Evolutionary conservation across 768 basidiomycete genomes (phyloP).

Genomic region (Hirschioporus abietinus): DNA sequence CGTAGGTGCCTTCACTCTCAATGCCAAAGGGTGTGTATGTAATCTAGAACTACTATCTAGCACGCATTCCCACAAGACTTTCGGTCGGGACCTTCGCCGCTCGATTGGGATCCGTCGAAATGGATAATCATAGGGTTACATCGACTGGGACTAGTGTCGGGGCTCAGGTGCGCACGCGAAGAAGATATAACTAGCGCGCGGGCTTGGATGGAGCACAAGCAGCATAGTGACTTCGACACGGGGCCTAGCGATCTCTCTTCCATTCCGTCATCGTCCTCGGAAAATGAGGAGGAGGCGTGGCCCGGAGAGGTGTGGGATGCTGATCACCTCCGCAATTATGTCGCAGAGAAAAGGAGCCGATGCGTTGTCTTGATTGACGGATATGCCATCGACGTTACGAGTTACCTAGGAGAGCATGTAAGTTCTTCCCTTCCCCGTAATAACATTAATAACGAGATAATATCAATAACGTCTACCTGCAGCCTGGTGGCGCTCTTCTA

Average conservation of each 20-base stretch:
- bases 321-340: constrained; percentile 28
- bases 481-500: constrained; percentile 54
- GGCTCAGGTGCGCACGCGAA: constrained; percentile 44
- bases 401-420: constrained; percentile 64
- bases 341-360: constrained; percentile 25
- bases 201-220: constrained; percentile 43
- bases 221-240: constrained; percentile 16
- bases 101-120: constrained; percentile 79
- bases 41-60: constrained; percentile 25
- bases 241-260: constrained; percentile 3
- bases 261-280: constrained; percentile 2
- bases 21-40: background rate
- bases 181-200: constrained; percentile 45
- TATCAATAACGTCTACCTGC: constrained; percentile 5
- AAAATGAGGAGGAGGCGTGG: constrained; percentile 24
- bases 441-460: background rate
- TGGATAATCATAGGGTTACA: constrained; percentile 63
- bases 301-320: constrained; percentile 37
- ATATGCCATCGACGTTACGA: constrained; percentile 55
- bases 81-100: constrained; percentile 53
- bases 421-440: constrained; percentile 19
- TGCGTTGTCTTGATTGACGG: constrained; percentile 57
- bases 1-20: constrained; percentile 26
- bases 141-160: constrained; percentile 38
- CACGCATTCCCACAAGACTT: constrained; percentile 79